Evolutionary conservation across 305 asterid species (phyloP), one percentile per base, ranked within the genome.

Genomic region (Fraxinus platypoda): DNA sequence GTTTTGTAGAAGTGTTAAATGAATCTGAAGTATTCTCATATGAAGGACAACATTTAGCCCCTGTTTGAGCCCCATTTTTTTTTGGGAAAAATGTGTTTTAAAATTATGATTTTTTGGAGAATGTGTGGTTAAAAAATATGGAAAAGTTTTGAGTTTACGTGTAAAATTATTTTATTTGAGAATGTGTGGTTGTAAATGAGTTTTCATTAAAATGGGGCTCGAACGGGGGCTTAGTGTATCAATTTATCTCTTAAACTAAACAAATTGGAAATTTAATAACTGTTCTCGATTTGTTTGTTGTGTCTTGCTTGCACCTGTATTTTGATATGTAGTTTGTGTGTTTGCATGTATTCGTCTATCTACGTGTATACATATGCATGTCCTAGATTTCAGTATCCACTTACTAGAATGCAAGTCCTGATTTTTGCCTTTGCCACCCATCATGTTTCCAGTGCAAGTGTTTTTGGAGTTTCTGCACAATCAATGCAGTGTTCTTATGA

Each of bases 401-500:
- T 26, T 25, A 68, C 74, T 28, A 68, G 37, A 68, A 28, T 68
- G 37, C 74, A 66, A 66, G n/a, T 66, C 37, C 74, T 66, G 74
- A 66, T 66, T 9, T 66, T n/a, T 26, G 74, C 35, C n/a, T 66
- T 66, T 26, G 74, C 74, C n/a, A 28, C 35, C 6, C 6, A 57
- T 35, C 8, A 41, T 81, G 57, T 75, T 77, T 35, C 37, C 93
- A 94, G 98, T 86, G 91, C 89, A 6, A 88, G 93, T 79, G 98
- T 93, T 3, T 94, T 94, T 81, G 98, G 98, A 78, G 97, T 94
- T 77, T 94, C 97, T 31, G 93, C 96, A 28, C 89, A 93, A 84
- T 94, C 98, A 12, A 93, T 94, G 98, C 97, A 93, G 81, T 94
- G 98, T 83, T 88, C 94, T 2, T 87, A 87, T 84, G 97, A 94